Evolutionary conservation across 1,284 basidiomycete genomes (phyloP), one percentile per base, ranked within the genome.

Genomic region (Puccinia triticina): DNA sequence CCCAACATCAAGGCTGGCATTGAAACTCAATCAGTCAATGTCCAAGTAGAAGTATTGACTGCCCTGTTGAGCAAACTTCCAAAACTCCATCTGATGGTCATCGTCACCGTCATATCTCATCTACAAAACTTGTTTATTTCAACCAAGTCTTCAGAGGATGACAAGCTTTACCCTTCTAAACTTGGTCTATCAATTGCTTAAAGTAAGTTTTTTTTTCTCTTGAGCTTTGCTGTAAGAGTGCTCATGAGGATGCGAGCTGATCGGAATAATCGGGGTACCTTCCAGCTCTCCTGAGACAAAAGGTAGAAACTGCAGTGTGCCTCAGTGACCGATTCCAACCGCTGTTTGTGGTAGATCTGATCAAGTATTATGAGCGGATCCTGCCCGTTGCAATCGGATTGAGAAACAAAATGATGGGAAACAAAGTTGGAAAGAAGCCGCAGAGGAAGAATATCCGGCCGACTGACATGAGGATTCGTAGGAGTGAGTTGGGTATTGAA

Each of bases 281-380:
- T 48, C n/a, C 46, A 80, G 78, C 48, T 61, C 43, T 80, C 10
- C 21, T 80, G 16, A 53, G 78, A 29, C 78, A 67, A n/a, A 71
- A 71, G 21, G 67, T 80, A 26, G 78, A 80, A 55, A 80, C 46
- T n/a, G 78, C 78, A 26, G 78, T 80, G 7, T 72, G 67, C 21
- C 55, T 80, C 7, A 80, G 78, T 55, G 78, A 80, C 34, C 26
- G 78, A 59, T 80, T 80, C 50, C 78, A 80, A 37, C 67, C 78
- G 18, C 40, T 72, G 37, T 80, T 80, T 50, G 12, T 80, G 26
- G 37, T 32, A 23, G 78, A 80, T 48, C 46, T 80, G 29, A 61
- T 80, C 32, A 71, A 71, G 48, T 53, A 80, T 61, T 80, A 80
- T 48, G 78, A 80, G 50, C 46, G 50, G 11, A 72, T 80, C 53